These are phyloP conservation scores for Pythium folliculosum DNA, from an alignment of 352 stramenopile species.

Conservation along the genomic window DNA sequence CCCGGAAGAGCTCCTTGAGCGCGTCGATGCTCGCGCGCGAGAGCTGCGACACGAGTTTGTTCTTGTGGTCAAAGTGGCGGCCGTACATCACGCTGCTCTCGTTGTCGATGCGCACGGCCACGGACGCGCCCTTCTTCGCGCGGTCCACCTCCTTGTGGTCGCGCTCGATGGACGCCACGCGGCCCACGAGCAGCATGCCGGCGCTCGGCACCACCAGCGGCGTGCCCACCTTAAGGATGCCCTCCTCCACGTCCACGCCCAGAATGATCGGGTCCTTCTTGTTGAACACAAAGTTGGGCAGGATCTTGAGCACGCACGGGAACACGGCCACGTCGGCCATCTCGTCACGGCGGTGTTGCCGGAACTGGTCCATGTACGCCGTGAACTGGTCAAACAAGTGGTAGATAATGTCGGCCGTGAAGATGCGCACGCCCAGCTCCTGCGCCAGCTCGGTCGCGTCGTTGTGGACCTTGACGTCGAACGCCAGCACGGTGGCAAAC, in stretches of 20 bases:
- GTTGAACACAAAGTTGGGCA: constrained; percentile 99
- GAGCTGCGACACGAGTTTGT: constrained; percentile 85
- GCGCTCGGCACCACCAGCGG: constrained; percentile 89
- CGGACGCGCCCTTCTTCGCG: constrained; percentile 92
- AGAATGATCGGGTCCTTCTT: constrained; percentile 99
- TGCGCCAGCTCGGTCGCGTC: constrained; percentile 91
- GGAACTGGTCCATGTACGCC: constrained; percentile 96
- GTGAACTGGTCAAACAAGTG: constrained; percentile 99
- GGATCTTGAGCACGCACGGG: constrained; percentile 96
- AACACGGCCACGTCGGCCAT: constrained; percentile 93
- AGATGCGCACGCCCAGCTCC: constrained; percentile 96
- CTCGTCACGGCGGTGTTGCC: constrained; percentile 89
- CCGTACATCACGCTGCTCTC: constrained; percentile 96
- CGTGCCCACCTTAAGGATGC: constrained; percentile 98
- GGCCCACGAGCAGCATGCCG: constrained; percentile 89
- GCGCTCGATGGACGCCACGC: constrained; percentile 96
- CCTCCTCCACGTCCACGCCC: constrained; percentile 96
- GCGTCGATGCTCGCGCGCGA: constrained; percentile 96
- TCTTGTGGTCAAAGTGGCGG: constrained; percentile 96
- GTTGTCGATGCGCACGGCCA: constrained; percentile 98
- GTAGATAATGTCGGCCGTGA: constrained; percentile 99
- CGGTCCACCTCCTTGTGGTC: constrained; percentile 96
- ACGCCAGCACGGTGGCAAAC: constrained; percentile 98
- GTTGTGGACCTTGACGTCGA: constrained; percentile 97
- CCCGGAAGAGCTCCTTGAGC: constrained; percentile 98